phyloP scores from a whole-genome alignment of 306 rosid genomes.

The Dalbergia cochinchinensis region DNA sequence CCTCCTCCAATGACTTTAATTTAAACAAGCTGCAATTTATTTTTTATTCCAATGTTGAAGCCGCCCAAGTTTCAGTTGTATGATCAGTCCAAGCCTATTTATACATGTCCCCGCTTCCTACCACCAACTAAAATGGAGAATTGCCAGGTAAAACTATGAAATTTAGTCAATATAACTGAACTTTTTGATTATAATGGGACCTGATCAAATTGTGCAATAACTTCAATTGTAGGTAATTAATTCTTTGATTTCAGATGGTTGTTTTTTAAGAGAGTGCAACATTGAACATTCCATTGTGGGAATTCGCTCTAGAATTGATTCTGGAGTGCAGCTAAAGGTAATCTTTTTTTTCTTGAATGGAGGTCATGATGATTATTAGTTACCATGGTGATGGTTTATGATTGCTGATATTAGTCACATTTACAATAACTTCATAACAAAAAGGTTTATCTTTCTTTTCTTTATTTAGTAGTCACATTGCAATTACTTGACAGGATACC shows the following conservation, averaged over 20 bases:
- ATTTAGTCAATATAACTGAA: slow-evolving; percentile 23
- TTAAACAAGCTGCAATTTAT: slow-evolving; percentile 27
- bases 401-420: slow-evolving; percentile 20
- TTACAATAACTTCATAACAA: not conserved
- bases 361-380: not conserved
- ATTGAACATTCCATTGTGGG: slow-evolving; percentile 63
- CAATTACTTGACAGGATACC: slow-evolving; percentile 54
- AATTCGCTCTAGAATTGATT: slow-evolving; percentile 57
- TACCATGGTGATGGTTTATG: no score
- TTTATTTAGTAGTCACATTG: slow-evolving; percentile 5
- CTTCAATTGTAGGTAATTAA: slow-evolving; percentile 54
- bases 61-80: slow-evolving; percentile 60
- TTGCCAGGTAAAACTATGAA: slow-evolving; percentile 49
- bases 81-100: slow-evolving; percentile 62
- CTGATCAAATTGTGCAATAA: slow-evolving; percentile 51
- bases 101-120: slow-evolving; percentile 56
- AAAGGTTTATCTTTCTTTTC: no score
- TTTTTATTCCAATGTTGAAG: slow-evolving; percentile 52
- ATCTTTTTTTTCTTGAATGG: not conserved
- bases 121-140: slow-evolving; percentile 64
- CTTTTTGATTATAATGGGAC: slow-evolving; percentile 33
- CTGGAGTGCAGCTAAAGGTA: slow-evolving; percentile 60
- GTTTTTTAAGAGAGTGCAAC: slow-evolving; percentile 57
- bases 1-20: slow-evolving; percentile 5
- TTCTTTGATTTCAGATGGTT: slow-evolving; percentile 68